Evolutionary conservation across 2,329 filamentous ascomycete species (phyloP).

Genomic region (Basipetospora chlamydospora): DNA sequence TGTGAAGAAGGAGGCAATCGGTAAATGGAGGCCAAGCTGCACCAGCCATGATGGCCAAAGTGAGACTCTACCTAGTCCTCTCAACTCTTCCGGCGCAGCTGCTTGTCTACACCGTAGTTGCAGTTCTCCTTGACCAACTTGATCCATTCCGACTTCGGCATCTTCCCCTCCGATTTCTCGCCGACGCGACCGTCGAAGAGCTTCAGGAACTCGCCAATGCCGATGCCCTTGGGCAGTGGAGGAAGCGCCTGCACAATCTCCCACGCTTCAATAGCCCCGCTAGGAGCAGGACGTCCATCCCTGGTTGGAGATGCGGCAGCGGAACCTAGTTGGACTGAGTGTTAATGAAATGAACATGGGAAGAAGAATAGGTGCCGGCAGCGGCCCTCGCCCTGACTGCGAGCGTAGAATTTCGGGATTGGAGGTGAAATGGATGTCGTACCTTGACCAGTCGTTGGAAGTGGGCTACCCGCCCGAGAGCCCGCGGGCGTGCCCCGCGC

Average conservation of each 20-base stretch:
- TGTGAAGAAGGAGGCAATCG: too few relatives aligned
- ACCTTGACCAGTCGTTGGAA: too few relatives aligned
- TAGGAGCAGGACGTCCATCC: conserved; percentile 7
- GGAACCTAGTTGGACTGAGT: conserved; percentile 6
- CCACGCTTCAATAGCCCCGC: conserved; percentile 26
- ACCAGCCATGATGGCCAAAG: too few relatives aligned
- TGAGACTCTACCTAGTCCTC: too few relatives aligned
- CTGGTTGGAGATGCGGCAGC: conserved; percentile 2
- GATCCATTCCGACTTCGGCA: conserved; percentile 41
- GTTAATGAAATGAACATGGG: too few relatives aligned
- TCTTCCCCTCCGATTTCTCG: conserved; percentile 27
- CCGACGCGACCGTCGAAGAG: conserved; percentile 39
- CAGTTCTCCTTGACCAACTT: conserved; percentile 41
- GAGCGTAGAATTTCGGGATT: too few relatives aligned
- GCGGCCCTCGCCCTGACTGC: too few relatives aligned
- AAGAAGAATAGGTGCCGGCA: too few relatives aligned
- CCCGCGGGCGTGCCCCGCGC: conserved; percentile 38
- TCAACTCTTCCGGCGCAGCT: conserved; percentile 27
- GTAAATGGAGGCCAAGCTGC: too few relatives aligned
- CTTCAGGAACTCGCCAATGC: conserved; percentile 37
- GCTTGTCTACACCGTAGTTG: conserved; percentile 39
- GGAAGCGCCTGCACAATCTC: conserved; percentile 42
- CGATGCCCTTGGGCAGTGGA: conserved; percentile 33
- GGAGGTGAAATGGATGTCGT: too few relatives aligned
- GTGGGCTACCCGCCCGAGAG: conserved; percentile 49